Evolutionary conservation across 225 moss, liverwort and hornwort genomes (phyloP).

Genomic region (Neckera pumila): DNA sequence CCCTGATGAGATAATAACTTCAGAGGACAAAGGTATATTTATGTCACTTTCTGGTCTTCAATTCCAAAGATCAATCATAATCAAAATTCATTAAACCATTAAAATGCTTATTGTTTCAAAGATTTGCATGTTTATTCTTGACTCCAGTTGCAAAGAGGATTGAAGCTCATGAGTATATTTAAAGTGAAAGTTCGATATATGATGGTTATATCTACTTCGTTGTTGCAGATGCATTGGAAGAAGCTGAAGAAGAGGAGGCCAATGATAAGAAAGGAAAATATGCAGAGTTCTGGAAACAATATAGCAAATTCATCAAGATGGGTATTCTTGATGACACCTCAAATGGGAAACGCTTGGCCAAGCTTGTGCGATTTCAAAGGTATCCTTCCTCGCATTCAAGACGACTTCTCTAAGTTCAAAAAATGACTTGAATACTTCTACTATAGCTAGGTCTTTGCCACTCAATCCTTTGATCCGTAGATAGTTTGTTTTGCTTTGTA

Average conservation of each 20-base stretch:
- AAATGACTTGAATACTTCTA: neutral
- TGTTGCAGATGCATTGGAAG: conserved; percentile 14
- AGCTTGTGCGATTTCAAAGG: conserved; percentile 74
- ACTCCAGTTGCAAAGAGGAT: neutral
- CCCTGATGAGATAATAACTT: conserved; percentile 32
- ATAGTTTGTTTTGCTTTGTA: neutral
- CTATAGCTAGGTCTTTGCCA: neutral
- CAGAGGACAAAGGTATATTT: conserved; percentile 3
- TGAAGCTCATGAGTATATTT: neutral
- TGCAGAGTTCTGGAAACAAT: conserved; percentile 69
- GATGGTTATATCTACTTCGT: neutral
- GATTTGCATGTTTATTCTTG: neutral
- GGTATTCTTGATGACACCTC: conserved; percentile 67
- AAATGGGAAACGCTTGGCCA: conserved; percentile 55
- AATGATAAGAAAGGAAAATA: conserved; percentile 60
- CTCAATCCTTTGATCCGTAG: neutral
- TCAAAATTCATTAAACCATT: neutral
- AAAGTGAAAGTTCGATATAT: neutral
- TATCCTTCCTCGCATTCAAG: neutral
- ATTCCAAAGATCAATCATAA: neutral
- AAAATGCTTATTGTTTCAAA: neutral
- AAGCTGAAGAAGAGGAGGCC: conserved; percentile 16
- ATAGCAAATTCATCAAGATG: conserved; percentile 78
- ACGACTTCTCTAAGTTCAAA: neutral
- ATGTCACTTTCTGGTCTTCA: neutral